These are phyloP conservation scores for Diaporthe amygdali DNA, from an alignment of 2,329 filamentous ascomycete genomes.

Conservation along the genomic window DNA sequence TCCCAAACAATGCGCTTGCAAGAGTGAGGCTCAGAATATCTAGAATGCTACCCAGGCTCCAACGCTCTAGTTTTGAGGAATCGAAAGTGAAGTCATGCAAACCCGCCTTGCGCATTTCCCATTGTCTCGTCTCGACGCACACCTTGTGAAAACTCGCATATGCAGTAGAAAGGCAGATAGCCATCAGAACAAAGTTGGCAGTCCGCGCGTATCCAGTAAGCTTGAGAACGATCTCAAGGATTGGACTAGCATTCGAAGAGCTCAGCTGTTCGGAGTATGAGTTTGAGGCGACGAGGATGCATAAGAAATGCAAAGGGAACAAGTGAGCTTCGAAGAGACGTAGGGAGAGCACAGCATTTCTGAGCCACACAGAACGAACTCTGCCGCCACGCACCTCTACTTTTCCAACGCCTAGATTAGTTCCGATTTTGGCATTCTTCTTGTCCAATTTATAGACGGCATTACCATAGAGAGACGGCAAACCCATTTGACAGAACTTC, in stretches of 20 bases:
- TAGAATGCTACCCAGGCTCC: not conserved
- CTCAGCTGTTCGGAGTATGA: not conserved
- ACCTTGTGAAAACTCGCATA: not conserved
- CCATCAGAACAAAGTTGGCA: not conserved
- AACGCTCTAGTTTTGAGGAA: not conserved
- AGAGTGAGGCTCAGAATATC: not conserved
- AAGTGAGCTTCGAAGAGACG: slow-evolving; percentile 6
- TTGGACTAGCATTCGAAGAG: not conserved
- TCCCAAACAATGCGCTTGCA: not conserved
- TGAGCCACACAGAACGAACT: not conserved
- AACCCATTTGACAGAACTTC: not conserved
- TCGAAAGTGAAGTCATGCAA: not conserved
- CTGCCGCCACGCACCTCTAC: not conserved
- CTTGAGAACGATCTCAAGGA: not conserved
- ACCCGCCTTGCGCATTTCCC: slow-evolving; percentile 1
- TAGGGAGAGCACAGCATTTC: slow-evolving; percentile 1
- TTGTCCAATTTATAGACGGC: not conserved
- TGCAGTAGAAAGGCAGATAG: not conserved
- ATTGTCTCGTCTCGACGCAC: not conserved
- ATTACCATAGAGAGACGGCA: not conserved
- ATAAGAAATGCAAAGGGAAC: not conserved
- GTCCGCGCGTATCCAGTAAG: not conserved
- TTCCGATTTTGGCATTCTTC: not conserved
- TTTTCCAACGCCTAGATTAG: not conserved
- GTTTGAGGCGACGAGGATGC: not conserved